Evolutionary conservation across 306 rosid genomes (phyloP), one percentile per base, ranked within the genome.

Genomic region (Sicyos baderoa): DNA sequence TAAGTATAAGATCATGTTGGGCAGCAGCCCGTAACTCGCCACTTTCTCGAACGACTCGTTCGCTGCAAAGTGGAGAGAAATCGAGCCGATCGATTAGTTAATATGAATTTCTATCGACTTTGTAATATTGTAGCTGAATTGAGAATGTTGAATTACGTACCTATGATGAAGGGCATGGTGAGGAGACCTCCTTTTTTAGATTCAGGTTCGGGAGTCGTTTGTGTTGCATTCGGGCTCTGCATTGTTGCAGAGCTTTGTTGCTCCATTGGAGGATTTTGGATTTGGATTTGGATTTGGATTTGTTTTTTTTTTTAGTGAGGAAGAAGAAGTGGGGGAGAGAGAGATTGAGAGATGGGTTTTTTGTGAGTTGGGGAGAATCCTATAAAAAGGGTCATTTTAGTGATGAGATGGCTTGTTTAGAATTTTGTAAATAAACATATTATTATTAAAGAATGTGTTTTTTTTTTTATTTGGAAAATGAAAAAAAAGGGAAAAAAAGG

Each of bases 161-260:
- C 85, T 80, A 88, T 86, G 1, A 88, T 84, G 72, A 82, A 84
- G 10, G 95, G 91, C 86, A 86, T 84, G 66, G 89, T 86, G 16
- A 75, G 75, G 47, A 86, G 77, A 25, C 95, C 91, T 4, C 91
- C 91, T 79, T 74, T 83, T 14, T 6, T 19, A 9, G 58, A 77
- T 23, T 59, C 53, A 44, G 77, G 51, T 11, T 9, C 27, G 17
- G 21, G 14, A 35, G 40, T 53, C 12, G 44, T 37, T 47, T 21
- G 29, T 45, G 19, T 54, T 29, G 14, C 32, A 37, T 47, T 23
- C 6, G 56, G 4, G 14, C 56, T 72, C 63, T 72, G 74, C 65
- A 51, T 71, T 17, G 11, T 13, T 22, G 64, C 40, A 52, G 47
- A 17, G 54, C 29, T 55, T 35, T 72, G 21, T 69, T 71, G 63